These are phyloP conservation scores for Chalciporus sphaerocephalus DNA, from an alignment of 768 basidiomycete genomes.

Conservation along the genomic window DNA sequence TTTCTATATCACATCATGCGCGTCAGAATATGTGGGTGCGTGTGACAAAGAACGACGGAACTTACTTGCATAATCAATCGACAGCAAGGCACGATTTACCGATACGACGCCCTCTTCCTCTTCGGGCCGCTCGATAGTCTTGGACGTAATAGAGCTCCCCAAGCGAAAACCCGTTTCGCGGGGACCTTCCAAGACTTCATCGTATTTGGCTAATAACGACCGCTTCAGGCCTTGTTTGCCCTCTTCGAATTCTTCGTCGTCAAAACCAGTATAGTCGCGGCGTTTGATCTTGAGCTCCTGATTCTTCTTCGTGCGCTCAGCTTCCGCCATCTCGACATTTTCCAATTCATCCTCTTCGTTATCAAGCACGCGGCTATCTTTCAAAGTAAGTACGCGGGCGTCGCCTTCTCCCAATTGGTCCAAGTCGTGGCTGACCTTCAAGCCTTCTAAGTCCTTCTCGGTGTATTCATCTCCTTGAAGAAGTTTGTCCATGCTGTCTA, in stretches of 20 bases:
- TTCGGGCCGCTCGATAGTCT: conserved; percentile 38
- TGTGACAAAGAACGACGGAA: conserved; percentile 11
- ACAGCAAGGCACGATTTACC: conserved; percentile 76
- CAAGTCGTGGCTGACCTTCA: conserved; percentile 96
- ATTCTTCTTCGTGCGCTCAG: conserved; percentile 73
- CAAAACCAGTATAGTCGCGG: conserved; percentile 89
- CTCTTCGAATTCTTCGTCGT: conserved; percentile 88
- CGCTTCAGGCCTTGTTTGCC: conserved; percentile 77
- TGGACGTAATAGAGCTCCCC: conserved; percentile 52
- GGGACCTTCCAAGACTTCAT: conserved; percentile 78
- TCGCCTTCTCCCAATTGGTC: conserved; percentile 91
- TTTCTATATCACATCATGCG: conserved; percentile 50
- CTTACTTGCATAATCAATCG: conserved; percentile 89
- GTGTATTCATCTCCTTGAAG: conserved; percentile 73
- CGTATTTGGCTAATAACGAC: conserved; percentile 86
- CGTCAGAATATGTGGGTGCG: conserved; percentile 12
- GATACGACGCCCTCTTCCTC: conserved; percentile 48
- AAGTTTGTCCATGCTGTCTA: conserved; percentile 79
- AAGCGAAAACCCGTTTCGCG: conserved; percentile 81
- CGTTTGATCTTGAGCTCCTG: conserved; percentile 84
- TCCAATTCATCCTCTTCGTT: conserved; percentile 99
- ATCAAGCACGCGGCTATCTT: conserved; percentile 92
- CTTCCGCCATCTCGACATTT: conserved; percentile 92
- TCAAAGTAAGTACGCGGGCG: conserved; percentile 92
- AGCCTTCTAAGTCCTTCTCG: conserved; percentile 86